These are phyloP conservation scores for Umbelopsis sp. DNA, from an alignment of 371 early-diverging fungal genomes.

Conservation along the genomic window DNA sequence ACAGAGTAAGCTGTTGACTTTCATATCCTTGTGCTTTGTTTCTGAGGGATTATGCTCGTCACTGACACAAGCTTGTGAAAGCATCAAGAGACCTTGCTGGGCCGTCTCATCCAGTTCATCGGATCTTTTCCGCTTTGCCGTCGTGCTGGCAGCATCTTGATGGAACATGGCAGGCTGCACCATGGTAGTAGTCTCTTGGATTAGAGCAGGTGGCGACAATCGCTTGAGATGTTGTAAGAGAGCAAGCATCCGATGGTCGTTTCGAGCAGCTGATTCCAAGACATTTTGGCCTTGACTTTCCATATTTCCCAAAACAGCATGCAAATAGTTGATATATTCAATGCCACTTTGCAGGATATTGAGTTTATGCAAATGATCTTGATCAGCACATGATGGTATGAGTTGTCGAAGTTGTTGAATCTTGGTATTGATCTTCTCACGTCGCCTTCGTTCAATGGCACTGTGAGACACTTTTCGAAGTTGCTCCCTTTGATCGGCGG, in stretches of 20 bases:
- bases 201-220: background rate
- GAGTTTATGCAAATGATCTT: slow-evolving; percentile 73
- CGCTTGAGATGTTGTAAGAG: background rate
- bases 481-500: slow-evolving; percentile 52
- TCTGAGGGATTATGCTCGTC: background rate
- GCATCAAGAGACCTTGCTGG: background rate
- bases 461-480: slow-evolving; percentile 75
- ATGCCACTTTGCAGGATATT: slow-evolving; percentile 75
- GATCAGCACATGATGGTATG: slow-evolving; percentile 60
- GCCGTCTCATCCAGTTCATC: background rate
- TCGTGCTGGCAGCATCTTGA: background rate
- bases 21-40: background rate
- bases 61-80: background rate
- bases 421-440: slow-evolving; percentile 77
- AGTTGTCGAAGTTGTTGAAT: slow-evolving; percentile 52
- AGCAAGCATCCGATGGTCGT: background rate
- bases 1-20: background rate
- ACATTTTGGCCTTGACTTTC: background rate
- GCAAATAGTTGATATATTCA: slow-evolving; percentile 70
- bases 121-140: background rate
- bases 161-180: background rate
- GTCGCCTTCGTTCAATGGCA: slow-evolving; percentile 76
- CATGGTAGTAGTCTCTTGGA: background rate
- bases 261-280: background rate
- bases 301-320: background rate